phyloP scores from a whole-genome alignment of 805 yeast genomes.

The Metschnikowia colocasiae region DNA sequence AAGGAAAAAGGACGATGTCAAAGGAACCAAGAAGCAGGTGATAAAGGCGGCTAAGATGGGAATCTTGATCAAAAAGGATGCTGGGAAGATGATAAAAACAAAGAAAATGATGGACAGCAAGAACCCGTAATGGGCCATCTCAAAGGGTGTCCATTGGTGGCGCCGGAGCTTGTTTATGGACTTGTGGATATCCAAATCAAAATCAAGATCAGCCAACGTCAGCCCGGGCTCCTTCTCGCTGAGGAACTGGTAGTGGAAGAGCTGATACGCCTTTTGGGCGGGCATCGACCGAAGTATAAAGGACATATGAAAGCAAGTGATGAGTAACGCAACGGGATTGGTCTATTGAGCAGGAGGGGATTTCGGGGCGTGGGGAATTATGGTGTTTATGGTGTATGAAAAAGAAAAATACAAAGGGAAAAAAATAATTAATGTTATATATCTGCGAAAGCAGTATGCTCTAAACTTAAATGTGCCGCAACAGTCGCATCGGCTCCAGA shows the following conservation, averaged over 20 bases:
- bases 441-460: conserved; percentile 3
- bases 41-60: conserved; percentile 41
- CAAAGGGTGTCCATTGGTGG: conserved; percentile 44
- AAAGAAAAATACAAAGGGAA: conserved; percentile 1
- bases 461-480: not conserved
- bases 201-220: conserved; percentile 48
- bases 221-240: conserved; percentile 50
- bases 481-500: not conserved
- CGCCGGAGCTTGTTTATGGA: conserved; percentile 40
- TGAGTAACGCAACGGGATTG: not conserved
- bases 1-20: conserved; percentile 78
- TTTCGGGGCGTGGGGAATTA: not conserved
- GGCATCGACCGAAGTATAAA: conserved; percentile 23
- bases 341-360: not conserved
- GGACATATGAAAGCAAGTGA: not conserved
- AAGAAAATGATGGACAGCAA: conserved; percentile 50
- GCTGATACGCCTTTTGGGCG: conserved; percentile 37
- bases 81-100: conserved; percentile 58
- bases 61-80: conserved; percentile 41
- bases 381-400: not conserved
- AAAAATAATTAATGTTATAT: not conserved
- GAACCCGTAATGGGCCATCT: conserved; percentile 51
- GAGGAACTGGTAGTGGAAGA: conserved; percentile 50
- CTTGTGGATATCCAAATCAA: conserved; percentile 44
- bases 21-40: conserved; percentile 58